These are phyloP conservation scores for Apiosordaria backusii DNA, from an alignment of 495 filamentous ascomycete genomes.

Conservation along the genomic window DNA sequence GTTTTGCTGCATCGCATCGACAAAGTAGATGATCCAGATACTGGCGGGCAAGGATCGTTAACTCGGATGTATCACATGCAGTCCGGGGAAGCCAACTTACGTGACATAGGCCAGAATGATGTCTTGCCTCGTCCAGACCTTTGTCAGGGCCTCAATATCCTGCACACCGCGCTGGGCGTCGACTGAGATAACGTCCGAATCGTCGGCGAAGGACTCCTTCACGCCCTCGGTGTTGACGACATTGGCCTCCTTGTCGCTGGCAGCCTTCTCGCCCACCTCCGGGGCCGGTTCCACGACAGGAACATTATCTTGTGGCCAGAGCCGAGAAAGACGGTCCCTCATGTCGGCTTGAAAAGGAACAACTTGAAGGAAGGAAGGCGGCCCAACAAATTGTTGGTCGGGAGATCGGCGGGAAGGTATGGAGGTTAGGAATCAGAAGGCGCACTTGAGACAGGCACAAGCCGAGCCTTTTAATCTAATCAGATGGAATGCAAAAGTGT, in stretches of 20 bases:
- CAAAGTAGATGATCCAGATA: slow-evolving; percentile 51
- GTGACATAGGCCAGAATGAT: slow-evolving; percentile 27
- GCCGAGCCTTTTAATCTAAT: background rate
- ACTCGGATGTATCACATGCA: background rate
- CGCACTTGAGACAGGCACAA: background rate
- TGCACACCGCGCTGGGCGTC: slow-evolving; percentile 28
- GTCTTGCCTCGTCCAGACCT: slow-evolving; percentile 25
- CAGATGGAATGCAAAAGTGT: background rate
- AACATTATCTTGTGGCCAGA: slow-evolving; percentile 11
- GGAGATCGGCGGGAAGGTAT: background rate
- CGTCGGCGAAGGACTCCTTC: background rate
- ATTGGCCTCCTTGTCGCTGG: slow-evolving; percentile 25
- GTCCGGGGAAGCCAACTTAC: slow-evolving; percentile 13
- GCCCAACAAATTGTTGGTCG: too few relatives aligned
- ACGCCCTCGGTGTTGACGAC: slow-evolving; percentile 1
- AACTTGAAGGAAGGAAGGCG: background rate
- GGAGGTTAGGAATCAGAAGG: background rate
- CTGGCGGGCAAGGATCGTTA: slow-evolving; percentile 23
- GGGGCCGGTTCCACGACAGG: slow-evolving; percentile 21
- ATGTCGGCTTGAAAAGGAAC: background rate
- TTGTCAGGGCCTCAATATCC: slow-evolving; percentile 28
- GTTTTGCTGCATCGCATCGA: slow-evolving; percentile 44
- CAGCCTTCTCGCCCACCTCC: slow-evolving; percentile 10
- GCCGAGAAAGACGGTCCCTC: slow-evolving; percentile 13
- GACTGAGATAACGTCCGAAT: slow-evolving; percentile 25